Conservation (phyloP, 352 stramenopile genomes). For the Pythium utonaiense region DNA sequence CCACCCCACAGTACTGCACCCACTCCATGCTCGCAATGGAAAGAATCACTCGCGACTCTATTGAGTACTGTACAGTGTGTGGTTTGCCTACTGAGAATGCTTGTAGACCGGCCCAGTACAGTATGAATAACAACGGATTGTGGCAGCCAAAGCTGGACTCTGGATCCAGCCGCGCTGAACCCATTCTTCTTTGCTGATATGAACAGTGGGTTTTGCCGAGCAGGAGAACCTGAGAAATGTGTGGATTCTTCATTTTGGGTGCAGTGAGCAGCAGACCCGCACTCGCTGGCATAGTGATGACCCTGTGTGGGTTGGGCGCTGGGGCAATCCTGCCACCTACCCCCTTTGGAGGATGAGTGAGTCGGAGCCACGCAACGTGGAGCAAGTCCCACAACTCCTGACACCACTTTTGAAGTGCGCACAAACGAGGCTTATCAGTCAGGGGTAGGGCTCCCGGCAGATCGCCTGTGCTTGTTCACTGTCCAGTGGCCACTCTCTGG, state of each 20-base stretch:
- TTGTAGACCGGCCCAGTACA: neutral
- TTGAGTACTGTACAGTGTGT: no score
- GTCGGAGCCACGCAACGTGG: constrained; percentile 10
- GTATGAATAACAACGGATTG: no score
- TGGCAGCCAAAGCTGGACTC: no score
- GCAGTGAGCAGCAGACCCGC: constrained; percentile 9
- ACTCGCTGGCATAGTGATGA: constrained; percentile 17
- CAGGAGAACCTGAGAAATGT: neutral
- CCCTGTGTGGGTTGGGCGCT: neutral
- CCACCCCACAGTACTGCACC: no score
- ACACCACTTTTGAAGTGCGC: constrained; percentile 8
- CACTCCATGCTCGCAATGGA: no score
- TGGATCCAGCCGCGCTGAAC: neutral
- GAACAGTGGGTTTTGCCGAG: neutral
- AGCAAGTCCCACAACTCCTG: constrained; percentile 6
- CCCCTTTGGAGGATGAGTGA: constrained; percentile 17
- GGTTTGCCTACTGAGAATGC: no score
- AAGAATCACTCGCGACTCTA: no score
- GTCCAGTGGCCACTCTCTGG: constrained; percentile 21
- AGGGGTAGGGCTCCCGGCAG: constrained; percentile 15
- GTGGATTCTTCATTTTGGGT: constrained; percentile 3
- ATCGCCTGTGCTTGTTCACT: constrained; percentile 4
- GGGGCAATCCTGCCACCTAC: constrained; percentile 16
- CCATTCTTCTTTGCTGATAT: neutral
- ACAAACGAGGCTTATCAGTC: constrained; percentile 14